Base-by-base conservation (phyloP, 2,329 filamentous ascomycete species). In the Paradendryphiella salina region DNA sequence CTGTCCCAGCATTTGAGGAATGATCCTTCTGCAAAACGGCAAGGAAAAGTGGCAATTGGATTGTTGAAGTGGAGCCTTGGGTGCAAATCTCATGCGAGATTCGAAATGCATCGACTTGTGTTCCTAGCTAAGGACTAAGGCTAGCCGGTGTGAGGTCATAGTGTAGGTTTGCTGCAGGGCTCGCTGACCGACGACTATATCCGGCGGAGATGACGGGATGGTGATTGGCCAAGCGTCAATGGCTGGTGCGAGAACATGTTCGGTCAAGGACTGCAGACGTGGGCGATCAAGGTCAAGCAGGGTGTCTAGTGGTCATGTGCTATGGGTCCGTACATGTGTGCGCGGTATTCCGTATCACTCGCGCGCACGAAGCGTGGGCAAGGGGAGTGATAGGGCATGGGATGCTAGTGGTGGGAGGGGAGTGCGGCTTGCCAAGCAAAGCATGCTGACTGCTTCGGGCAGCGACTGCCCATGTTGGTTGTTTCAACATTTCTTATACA, bases 111-210 rank as follows among this genome's bases (percentile, higher is more conserved):
- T 60, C 50, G 48, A 53, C 57, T 46, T 61, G 54, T 52, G 54
- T 54, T 57, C 36, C 36, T 35, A 41, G 33, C 43, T 47, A 51
- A 46, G 11, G n/a, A 33, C 45, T 57, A 56, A 50, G 54, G 14
- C 31, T 54, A 38, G 43, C 18, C 38, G 37, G 41, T 52, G 56
- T 63, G 60, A 63, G 63, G 64, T 65, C 61, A 66, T 63, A 57
- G 56, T 53, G 33, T 52, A 57, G 47, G 48, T 55, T 48, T 48
- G 37, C 52, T 61, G 63, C 63, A 65, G 59, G 60, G 54, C 53
- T 23, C 50, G 52, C 56, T 65, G 63, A 66, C 63, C 64, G 63
- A 59, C 57, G 56, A 34, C 50, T 48, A 43, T 38, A 59, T 60
- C 51, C 47, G 60, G 61, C 55, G 56, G 45, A 49, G 49, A 54